Evolutionary conservation across 371 early-diverging fungal genomes (phyloP), one percentile per base, ranked within the genome.

Genomic region (Basidiobolus meristosporus): DNA sequence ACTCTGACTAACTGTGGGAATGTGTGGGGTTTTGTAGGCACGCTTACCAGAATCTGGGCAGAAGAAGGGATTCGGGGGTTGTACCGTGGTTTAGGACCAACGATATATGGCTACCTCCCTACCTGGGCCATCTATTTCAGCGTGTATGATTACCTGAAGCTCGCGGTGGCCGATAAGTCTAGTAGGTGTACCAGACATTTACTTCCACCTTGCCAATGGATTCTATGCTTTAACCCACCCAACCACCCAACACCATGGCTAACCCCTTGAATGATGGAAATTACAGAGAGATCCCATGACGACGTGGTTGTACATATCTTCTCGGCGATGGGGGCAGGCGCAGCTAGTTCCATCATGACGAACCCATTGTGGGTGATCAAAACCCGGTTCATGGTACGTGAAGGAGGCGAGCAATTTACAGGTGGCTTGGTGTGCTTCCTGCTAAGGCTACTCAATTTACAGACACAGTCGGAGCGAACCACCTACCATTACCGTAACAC

Each of bases 291-390:
- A n/a, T n/a, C n/a, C n/a, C n/a, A n/a, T n/a, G n/a, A n/a, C n/a
- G n/a, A n/a, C n/a, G n/a, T n/a, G n/a, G n/a, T 68, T 29, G 70
- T 83, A 36, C 84, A 91, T 52, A 72, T 91, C 12, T 41, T 70
- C 18, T 70, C 88, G 7, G 88, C 91, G 20, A 75, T 89, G 67
- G 61, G 68, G 19, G 88, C 95, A 14, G 88, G 89, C 14, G 69
- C 74, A 14, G 56, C 80, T 3, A 77, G 79, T 14, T 84, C 86
- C 12, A 57, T 70, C 0, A 52, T 71, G 29, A 87, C 87, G 2
- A 89, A 88, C 39, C 95, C 95, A 10, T 53, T 91, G 12, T 95
- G 95, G 95, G 87, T 95, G 11, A 73, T 91, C 26, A 82, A 89
- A 53, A 87, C 90, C 17, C 65, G 90, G 38, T 68, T 90, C 36